Evolutionary conservation across 2,329 filamentous ascomycete genomes (phyloP).

Genomic region (Ceratocystis albifundus): DNA sequence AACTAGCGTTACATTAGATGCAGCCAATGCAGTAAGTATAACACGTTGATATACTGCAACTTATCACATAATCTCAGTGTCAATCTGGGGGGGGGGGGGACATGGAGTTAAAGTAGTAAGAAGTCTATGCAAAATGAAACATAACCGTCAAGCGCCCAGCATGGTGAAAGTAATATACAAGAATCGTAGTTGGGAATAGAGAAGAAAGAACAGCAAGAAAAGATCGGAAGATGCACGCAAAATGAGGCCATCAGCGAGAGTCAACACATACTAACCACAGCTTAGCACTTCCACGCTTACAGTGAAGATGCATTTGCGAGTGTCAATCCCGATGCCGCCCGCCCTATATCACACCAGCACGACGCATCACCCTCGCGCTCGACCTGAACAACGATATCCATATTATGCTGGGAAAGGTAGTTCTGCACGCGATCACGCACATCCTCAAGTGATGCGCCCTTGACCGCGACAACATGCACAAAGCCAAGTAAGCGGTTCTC

Average conservation of each 20-base stretch:
- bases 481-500: slow-evolving; percentile 58
- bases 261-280: background rate
- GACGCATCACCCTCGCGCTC: slow-evolving; percentile 66
- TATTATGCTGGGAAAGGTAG: slow-evolving; percentile 57
- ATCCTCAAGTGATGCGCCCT: slow-evolving; percentile 64
- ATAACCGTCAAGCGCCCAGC: background rate
- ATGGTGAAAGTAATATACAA: slow-evolving; percentile 5
- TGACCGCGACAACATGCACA: slow-evolving; percentile 71
- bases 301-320: background rate
- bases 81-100: background rate
- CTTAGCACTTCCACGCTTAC: background rate
- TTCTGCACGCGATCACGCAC: slow-evolving; percentile 64
- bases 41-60: background rate
- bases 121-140: background rate
- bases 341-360: slow-evolving; percentile 48
- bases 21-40: background rate
- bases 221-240: background rate
- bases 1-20: no score
- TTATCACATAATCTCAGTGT: background rate
- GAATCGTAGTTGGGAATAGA: background rate
- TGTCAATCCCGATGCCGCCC: background rate
- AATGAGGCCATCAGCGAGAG: background rate
- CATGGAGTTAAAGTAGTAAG: background rate
- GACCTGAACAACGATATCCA: slow-evolving; percentile 79
- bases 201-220: background rate